A percentile compares a stretch with the other conserved stretches of the same genome.
phyloP scores from a whole-genome alignment of 306 rosid genomes.

The Trifolium fragiferum region DNA sequence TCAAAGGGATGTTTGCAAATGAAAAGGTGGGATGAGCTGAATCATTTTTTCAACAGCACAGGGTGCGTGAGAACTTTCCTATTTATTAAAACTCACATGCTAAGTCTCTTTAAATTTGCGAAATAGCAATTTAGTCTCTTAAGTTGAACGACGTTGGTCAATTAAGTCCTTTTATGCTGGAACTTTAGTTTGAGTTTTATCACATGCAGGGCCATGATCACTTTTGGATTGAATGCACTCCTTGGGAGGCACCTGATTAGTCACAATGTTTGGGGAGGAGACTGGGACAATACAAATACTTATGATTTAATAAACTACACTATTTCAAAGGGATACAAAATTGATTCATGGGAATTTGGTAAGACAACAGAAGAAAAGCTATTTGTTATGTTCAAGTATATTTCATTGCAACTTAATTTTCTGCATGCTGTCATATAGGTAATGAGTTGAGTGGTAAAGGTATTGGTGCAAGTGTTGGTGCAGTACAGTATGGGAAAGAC shows the following conservation, averaged over 20 bases:
- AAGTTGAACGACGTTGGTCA: too few species aligned
- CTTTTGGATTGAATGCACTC: slow-evolving; percentile 95
- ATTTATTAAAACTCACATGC: background rate
- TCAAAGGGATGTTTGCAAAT: slow-evolving; percentile 88
- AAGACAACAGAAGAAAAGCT: slow-evolving; percentile 43
- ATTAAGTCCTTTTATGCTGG: background rate
- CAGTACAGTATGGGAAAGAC: slow-evolving; percentile 87
- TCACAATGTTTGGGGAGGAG: slow-evolving; percentile 71
- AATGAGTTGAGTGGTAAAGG: slow-evolving; percentile 93
- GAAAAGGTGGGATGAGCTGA: slow-evolving; percentile 95
- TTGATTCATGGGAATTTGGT: slow-evolving; percentile 98
- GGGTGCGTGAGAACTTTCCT: slow-evolving; percentile 73
- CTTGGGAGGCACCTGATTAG: slow-evolving; percentile 67
- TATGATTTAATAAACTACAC: slow-evolving; percentile 73
- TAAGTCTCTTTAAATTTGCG: background rate
- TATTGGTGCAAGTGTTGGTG: slow-evolving; percentile 75
- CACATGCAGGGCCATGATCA: slow-evolving; percentile 69
- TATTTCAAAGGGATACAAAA: slow-evolving; percentile 68
- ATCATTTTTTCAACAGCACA: slow-evolving; percentile 71
- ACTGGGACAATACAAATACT: slow-evolving; percentile 81
- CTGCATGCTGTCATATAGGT: slow-evolving; percentile 58
- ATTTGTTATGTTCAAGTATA: slow-evolving; percentile 23
- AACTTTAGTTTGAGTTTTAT: background rate
- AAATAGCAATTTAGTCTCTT: background rate
- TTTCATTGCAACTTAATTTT: slow-evolving; percentile 38